phyloP scores from a whole-genome alignment of 139 green algal genomes.

The Chlorella sp. region DNA sequence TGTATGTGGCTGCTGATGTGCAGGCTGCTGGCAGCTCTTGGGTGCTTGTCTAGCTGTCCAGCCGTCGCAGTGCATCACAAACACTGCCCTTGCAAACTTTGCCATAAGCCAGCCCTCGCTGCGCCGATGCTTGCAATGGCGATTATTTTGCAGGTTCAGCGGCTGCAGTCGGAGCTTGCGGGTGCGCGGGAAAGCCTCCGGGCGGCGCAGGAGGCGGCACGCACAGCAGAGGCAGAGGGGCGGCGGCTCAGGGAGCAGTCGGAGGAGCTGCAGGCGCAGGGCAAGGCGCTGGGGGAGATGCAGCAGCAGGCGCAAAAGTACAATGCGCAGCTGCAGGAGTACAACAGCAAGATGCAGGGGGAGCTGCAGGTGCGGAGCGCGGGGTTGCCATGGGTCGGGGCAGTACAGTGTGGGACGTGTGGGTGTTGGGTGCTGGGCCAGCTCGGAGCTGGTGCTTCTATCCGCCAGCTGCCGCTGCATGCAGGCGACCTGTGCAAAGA shows the following conservation, averaged over 20 bases:
- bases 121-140: neutral
- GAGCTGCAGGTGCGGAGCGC: conserved; percentile 25
- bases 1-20: neutral
- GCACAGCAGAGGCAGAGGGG: neutral
- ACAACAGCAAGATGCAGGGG: conserved; percentile 47
- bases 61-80: too few species aligned
- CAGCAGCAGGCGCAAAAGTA: conserved; percentile 48
- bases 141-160: neutral
- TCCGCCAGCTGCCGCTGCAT: neutral
- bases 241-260: conserved; percentile 42
- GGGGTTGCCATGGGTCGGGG: too few species aligned
- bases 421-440: neutral
- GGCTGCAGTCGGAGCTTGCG: conserved; percentile 16
- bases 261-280: conserved; percentile 13
- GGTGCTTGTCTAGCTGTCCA: too few species aligned
- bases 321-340: conserved; percentile 45
- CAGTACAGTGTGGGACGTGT: neutral
- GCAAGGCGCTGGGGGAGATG: conserved; percentile 1
- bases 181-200: neutral
- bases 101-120: neutral
- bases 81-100: too few species aligned
- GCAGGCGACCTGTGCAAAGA: neutral
- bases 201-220: conserved; percentile 24
- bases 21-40: too few species aligned
- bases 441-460: neutral